phyloP scores from a whole-genome alignment of 2,329 filamentous ascomycete species.

The Ustulina deusta region DNA sequence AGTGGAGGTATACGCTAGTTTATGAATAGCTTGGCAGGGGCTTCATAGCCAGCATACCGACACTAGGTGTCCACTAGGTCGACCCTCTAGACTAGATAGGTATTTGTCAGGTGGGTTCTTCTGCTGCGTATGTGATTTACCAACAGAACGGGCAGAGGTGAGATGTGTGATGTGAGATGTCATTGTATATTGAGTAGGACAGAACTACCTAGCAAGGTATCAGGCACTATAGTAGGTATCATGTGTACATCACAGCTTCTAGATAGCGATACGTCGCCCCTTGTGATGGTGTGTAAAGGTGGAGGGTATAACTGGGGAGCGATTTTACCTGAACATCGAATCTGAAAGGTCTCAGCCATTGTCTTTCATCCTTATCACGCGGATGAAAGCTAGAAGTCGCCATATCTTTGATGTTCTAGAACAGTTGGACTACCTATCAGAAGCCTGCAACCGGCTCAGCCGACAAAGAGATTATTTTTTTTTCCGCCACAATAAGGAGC shows the following conservation, averaged over 20 bases:
- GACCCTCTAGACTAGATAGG: slow-evolving; percentile 1
- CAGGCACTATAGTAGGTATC: too few relatives aligned
- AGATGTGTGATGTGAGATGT: not conserved
- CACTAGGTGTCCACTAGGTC: not conserved
- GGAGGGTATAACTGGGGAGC: slow-evolving; percentile 1
- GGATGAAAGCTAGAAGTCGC: not conserved
- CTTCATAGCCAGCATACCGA: slow-evolving; percentile 1
- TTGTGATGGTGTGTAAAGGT: not conserved
- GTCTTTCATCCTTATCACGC: not conserved
- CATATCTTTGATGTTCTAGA: slow-evolving; percentile 14
- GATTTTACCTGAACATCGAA: not conserved
- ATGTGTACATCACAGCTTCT: not conserved
- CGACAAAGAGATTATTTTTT: slow-evolving; percentile 12
- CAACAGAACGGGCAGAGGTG: not conserved
- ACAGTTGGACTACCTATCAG: not conserved
- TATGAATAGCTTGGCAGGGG: not conserved
- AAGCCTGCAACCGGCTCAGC: not conserved
- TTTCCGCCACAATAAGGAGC: slow-evolving; percentile 5
- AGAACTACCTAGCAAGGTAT: not conserved
- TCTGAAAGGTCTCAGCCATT: not conserved
- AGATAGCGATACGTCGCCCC: not conserved
- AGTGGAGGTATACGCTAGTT: not conserved
- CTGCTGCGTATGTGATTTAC: slow-evolving; percentile 6
- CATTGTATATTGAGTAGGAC: not conserved
- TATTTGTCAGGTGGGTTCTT: slow-evolving; percentile 16